Percentiles rank a stretch among this genome's conserved stretches.
Evolutionary conservation across 306 rosid genomes (phyloP).

Genomic region (Vachellia collinsii): DNA sequence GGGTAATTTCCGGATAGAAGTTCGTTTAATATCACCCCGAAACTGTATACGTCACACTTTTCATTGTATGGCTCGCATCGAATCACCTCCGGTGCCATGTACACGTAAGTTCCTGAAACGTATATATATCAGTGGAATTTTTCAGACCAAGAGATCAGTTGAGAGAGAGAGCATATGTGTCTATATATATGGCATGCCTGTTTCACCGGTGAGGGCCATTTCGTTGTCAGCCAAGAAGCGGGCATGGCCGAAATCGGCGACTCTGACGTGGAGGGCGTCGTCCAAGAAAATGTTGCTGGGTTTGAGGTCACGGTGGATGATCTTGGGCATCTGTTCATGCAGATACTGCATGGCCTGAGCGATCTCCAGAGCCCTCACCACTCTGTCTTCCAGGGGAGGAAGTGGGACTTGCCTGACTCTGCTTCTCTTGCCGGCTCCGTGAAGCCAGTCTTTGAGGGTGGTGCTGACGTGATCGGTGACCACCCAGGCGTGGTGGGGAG

Average conservation of each 20-base stretch:
- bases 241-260: conserved; percentile 84
- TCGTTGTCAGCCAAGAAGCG: conserved; percentile 61
- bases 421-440: conserved; percentile 63
- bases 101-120: conserved; percentile 67
- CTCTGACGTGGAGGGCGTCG: conserved; percentile 59
- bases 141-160: neutral
- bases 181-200: conserved; percentile 20
- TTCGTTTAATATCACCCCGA: conserved; percentile 69
- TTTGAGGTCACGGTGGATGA: conserved; percentile 74
- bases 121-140: neutral
- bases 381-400: conserved; percentile 57
- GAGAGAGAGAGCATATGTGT: neutral
- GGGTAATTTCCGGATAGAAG: conserved; percentile 64
- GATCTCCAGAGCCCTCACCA: conserved; percentile 61
- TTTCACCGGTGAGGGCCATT: conserved; percentile 59
- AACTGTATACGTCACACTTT: conserved; percentile 77
- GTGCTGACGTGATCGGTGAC: conserved; percentile 57
- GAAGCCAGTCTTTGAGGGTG: conserved; percentile 78
- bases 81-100: conserved; percentile 78
- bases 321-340: conserved; percentile 76
- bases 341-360: conserved; percentile 81
- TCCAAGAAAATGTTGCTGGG: conserved; percentile 76
- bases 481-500: conserved; percentile 76
- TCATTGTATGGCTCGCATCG: conserved; percentile 76
- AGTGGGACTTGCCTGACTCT: conserved; percentile 48